These are phyloP conservation scores for Aspergillus ostianus DNA, from an alignment of 495 filamentous ascomycete genomes.

Conservation along the genomic window DNA sequence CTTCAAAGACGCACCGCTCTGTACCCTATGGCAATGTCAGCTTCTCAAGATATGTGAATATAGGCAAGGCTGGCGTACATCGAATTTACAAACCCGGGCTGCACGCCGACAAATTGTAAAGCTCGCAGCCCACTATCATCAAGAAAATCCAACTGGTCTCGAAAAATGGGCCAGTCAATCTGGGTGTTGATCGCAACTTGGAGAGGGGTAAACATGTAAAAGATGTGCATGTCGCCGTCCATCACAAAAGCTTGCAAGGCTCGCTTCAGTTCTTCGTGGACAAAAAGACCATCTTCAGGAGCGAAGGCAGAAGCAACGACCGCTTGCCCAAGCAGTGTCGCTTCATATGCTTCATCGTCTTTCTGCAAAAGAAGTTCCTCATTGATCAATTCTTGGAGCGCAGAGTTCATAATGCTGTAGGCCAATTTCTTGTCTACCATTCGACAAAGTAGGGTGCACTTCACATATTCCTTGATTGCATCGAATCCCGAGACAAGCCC, in stretches of 20 bases:
- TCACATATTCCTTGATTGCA: conserved; percentile 69
- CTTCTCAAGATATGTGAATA: background rate
- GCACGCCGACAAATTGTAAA: conserved; percentile 66
- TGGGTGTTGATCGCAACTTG: conserved; percentile 43
- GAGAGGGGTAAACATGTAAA: conserved; percentile 79
- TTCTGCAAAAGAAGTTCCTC: conserved; percentile 32
- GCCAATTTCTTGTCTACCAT: conserved; percentile 54
- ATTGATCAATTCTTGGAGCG: conserved; percentile 50
- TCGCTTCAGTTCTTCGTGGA: conserved; percentile 65
- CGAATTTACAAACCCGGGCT: conserved; percentile 65
- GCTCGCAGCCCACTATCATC: conserved; percentile 72
- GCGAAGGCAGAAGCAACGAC: conserved; percentile 71
- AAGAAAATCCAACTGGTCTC: conserved; percentile 64
- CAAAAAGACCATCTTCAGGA: conserved; percentile 75
- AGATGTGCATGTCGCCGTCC: conserved; percentile 81
- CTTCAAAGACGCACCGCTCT: conserved; percentile 61
- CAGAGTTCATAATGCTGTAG: conserved; percentile 53
- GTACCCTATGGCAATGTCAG: conserved; percentile 55
- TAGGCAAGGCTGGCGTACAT: conserved; percentile 59
- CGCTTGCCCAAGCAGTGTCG: conserved; percentile 68
- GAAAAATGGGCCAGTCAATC: conserved; percentile 73
- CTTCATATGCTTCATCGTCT: conserved; percentile 53
- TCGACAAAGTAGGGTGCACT: conserved; percentile 64
- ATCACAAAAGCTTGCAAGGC: conserved; percentile 76
- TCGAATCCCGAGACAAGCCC: conserved; percentile 66